These are phyloP conservation scores for Dothideomycetidae sp. DNA, from an alignment of 2,329 filamentous ascomycete species.

Conservation along the genomic window DNA sequence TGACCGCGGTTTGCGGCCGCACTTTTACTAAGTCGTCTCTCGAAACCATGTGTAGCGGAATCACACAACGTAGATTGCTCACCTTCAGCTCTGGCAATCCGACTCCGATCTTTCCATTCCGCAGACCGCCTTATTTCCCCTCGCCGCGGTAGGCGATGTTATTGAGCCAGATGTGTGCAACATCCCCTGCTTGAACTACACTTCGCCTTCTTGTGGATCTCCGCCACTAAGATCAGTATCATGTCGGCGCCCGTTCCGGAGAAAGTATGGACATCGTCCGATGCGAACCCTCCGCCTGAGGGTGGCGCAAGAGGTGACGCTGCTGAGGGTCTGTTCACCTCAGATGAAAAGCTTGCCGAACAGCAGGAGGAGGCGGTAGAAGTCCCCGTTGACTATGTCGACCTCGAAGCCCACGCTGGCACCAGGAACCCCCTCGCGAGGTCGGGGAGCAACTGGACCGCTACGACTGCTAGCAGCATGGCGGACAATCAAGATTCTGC, in stretches of 20 bases:
- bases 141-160: too few relatives aligned
- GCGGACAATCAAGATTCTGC: constrained; percentile 14
- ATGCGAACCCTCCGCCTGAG: constrained; percentile 23
- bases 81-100: too few relatives aligned
- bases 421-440: constrained; percentile 15
- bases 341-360: constrained; percentile 23
- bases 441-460: constrained; percentile 22
- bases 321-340: constrained; percentile 23
- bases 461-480: constrained; percentile 20
- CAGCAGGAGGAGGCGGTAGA: constrained; percentile 15
- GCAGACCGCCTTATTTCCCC: too few relatives aligned
- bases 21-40: too few relatives aligned
- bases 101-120: too few relatives aligned
- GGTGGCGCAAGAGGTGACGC: constrained; percentile 27
- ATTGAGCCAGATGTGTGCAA: too few relatives aligned
- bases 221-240: too few relatives aligned
- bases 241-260: constrained; percentile 21
- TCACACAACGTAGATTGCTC: too few relatives aligned
- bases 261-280: constrained; percentile 24
- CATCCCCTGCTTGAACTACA: too few relatives aligned
- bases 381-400: constrained; percentile 10
- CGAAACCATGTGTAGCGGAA: too few relatives aligned
- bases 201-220: too few relatives aligned
- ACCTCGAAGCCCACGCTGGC: constrained; percentile 10
- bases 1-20: too few relatives aligned